Conservation (phyloP, 2,329 filamentous ascomycete genomes). For the Fusarium ambrosium region DNA sequence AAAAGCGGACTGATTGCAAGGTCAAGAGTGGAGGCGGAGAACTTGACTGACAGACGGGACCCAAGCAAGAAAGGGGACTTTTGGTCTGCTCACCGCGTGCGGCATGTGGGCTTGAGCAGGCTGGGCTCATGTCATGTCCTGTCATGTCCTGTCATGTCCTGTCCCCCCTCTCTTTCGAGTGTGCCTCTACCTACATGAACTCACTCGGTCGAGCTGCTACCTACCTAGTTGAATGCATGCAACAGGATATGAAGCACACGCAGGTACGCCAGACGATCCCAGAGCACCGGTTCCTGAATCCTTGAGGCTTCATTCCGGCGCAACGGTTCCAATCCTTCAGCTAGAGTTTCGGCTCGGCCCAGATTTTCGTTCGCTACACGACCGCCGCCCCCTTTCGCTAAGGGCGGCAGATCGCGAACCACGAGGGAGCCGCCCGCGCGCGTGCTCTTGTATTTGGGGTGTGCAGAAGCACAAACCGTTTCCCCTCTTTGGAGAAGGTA, state of each 20-base stretch:
- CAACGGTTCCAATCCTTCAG: conserved; percentile 3
- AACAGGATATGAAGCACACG: not conserved
- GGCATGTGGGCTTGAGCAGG: not conserved
- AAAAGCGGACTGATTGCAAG: conserved; percentile 27
- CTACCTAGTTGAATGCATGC: not conserved
- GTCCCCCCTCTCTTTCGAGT: not conserved
- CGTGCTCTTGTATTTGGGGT: not conserved
- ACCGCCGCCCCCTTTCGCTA: not conserved
- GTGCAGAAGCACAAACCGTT: not conserved
- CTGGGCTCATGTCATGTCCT: not conserved
- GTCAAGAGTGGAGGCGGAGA: conserved; percentile 31
- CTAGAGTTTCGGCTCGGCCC: conserved; percentile 5
- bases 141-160: not conserved
- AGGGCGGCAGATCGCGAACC: conserved; percentile 13
- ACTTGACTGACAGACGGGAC: conserved; percentile 1
- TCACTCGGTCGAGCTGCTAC: not conserved
- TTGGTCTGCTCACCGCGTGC: not conserved
- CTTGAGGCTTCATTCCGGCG: not conserved
- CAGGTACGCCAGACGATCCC: conserved; percentile 3
- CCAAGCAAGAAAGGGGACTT: conserved; percentile 8
- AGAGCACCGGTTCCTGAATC: conserved; percentile 5
- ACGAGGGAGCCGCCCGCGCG: conserved; percentile 14
- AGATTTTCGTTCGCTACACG: conserved; percentile 1
- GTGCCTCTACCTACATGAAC: not conserved
- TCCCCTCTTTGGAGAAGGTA: not conserved